Evolutionary conservation across 768 basidiomycete species (phyloP).

Genomic region (Tricholoma flavovirens): DNA sequence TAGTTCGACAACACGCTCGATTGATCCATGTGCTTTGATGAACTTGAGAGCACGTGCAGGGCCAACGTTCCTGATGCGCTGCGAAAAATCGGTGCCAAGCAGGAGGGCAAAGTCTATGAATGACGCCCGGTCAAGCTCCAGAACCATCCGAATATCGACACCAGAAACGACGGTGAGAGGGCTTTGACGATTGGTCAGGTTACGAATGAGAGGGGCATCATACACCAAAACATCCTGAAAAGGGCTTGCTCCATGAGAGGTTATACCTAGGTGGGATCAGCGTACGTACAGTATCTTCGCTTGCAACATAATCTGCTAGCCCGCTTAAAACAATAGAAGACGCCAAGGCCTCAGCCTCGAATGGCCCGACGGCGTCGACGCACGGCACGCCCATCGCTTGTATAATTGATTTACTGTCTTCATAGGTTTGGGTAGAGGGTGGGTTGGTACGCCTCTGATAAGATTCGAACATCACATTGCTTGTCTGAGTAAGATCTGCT

Average conservation of each 20-base stretch:
- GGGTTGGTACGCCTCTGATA: slow-evolving; percentile 57
- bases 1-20: slow-evolving; percentile 59
- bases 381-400: slow-evolving; percentile 80
- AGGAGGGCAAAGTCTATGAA: slow-evolving; percentile 85
- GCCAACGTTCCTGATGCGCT: slow-evolving; percentile 78
- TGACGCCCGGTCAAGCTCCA: slow-evolving; percentile 49
- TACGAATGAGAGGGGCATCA: slow-evolving; percentile 76
- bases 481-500: slow-evolving; percentile 40
- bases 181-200: slow-evolving; percentile 53
- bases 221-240: slow-evolving; percentile 75
- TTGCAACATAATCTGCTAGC: slow-evolving; percentile 80
- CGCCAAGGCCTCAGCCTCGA: slow-evolving; percentile 85
- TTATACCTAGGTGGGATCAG: slow-evolving; percentile 4
- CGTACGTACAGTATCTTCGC: slow-evolving; percentile 73
- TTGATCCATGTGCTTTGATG: slow-evolving; percentile 64
- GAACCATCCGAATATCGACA: slow-evolving; percentile 47
- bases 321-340: slow-evolving; percentile 71
- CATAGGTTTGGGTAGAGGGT: slow-evolving; percentile 63
- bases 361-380: slow-evolving; percentile 58
- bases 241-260: not conserved
- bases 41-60: slow-evolving; percentile 72
- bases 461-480: slow-evolving; percentile 53
- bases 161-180: slow-evolving; percentile 67
- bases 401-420: slow-evolving; percentile 64
- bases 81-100: slow-evolving; percentile 87